These are phyloP conservation scores for Saccharomycopsis hybrid DNA, from an alignment of 1,139 yeast species.

Conservation along the genomic window DNA sequence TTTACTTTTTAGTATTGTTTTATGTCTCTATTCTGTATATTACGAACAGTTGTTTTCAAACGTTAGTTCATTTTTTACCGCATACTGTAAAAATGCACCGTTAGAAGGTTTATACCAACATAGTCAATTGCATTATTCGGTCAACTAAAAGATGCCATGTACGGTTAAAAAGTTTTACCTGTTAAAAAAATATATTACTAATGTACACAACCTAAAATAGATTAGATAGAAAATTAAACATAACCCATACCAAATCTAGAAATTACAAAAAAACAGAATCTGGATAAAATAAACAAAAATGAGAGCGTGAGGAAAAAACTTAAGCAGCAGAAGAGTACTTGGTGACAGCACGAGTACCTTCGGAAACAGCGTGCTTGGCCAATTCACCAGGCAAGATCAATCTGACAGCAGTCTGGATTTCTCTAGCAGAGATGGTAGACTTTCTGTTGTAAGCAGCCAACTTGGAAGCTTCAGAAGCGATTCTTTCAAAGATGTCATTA, in stretches of 20 bases:
- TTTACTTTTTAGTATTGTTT: too few relatives aligned
- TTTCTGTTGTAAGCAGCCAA: constrained; percentile 99
- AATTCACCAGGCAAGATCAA: constrained; percentile 99
- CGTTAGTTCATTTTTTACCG: too few relatives aligned
- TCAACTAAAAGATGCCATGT: too few relatives aligned
- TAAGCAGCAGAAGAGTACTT: constrained; percentile 80
- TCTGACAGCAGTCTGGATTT: constrained; percentile 98
- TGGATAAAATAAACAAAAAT: background rate
- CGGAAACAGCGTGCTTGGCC: constrained; percentile 98
- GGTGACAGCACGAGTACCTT: constrained; percentile 99
- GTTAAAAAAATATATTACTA: constrained; percentile 8
- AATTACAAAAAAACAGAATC: constrained; percentile 2
- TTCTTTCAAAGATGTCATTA: constrained; percentile 92
- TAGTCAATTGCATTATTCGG: too few relatives aligned
- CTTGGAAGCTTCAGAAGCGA: constrained; percentile 97
- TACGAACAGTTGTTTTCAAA: too few relatives aligned
- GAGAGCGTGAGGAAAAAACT: background rate
- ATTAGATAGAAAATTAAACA: constrained; percentile 6
- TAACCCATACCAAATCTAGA: constrained; percentile 15
- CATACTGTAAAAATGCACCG: too few relatives aligned
- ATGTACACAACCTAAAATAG: constrained; percentile 15
- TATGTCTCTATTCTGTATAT: too few relatives aligned
- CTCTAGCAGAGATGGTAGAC: constrained; percentile 98
- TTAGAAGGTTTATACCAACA: too few relatives aligned
- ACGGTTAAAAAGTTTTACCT: background rate